phyloP scores from a whole-genome alignment of 2,329 filamentous ascomycete genomes.

The Colletotrichum sp. region DNA sequence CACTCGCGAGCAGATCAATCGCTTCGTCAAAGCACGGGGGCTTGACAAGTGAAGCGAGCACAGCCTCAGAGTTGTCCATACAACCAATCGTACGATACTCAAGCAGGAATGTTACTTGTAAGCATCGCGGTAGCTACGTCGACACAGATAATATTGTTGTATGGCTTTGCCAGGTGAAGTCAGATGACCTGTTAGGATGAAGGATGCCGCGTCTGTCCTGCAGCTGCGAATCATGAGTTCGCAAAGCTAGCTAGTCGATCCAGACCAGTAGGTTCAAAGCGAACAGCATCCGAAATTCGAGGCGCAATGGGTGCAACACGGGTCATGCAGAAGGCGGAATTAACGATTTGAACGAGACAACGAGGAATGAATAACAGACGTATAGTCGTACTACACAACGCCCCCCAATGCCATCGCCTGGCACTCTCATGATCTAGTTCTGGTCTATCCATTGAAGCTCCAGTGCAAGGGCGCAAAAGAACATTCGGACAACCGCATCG shows the following conservation, averaged over 20 bases:
- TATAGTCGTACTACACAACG: neutral
- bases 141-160: neutral
- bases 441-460: neutral
- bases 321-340: neutral
- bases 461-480: neutral
- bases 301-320: neutral
- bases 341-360: neutral
- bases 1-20: slow-evolving; percentile 61
- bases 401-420: neutral
- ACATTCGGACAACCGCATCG: neutral
- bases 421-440: neutral
- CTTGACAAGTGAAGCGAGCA: slow-evolving; percentile 52
- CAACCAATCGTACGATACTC: neutral
- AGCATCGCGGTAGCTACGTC: neutral
- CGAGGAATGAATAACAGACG: neutral
- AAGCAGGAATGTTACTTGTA: neutral
- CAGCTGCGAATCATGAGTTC: neutral
- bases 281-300: neutral
- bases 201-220: neutral
- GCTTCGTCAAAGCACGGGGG: slow-evolving; percentile 63
- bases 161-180: neutral
- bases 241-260: neutral
- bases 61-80: neutral
- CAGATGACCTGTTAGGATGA: neutral
- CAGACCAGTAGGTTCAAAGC: neutral